Conservation (phyloP, 345 rosid genomes). For the Citrus glauca region DNA sequence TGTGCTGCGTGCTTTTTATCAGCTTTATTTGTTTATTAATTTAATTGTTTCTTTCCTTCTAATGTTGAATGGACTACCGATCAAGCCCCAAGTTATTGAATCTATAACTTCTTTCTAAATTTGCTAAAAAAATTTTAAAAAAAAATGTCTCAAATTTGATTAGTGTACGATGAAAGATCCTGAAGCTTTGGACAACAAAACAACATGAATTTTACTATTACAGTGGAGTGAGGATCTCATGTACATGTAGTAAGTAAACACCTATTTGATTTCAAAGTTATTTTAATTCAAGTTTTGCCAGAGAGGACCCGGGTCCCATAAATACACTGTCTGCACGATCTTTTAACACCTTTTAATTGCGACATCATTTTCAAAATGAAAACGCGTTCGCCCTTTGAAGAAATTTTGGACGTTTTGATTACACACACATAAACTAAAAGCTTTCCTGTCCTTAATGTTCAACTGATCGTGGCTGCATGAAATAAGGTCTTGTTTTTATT, state of each 20-base stretch:
- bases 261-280: too few species aligned
- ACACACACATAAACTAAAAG: not conserved
- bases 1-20: not conserved
- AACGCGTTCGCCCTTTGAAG: not conserved
- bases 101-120: not conserved
- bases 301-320: constrained; percentile 4
- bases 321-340: constrained; percentile 1
- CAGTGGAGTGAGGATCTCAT: not conserved
- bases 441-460: not conserved
- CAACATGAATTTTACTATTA: not conserved
- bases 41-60: not conserved
- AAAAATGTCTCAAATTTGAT: not conserved
- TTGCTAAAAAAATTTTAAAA: not conserved
- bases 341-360: constrained; percentile 1
- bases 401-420: not conserved
- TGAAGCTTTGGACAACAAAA: not conserved
- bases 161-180: not conserved
- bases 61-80: not conserved
- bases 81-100: not conserved
- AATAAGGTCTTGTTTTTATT: not conserved
- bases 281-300: not conserved
- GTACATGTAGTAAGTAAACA: too few species aligned
- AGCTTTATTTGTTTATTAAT: not conserved
- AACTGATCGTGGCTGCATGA: not conserved
- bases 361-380: constrained; percentile 3